phyloP scores from a whole-genome alignment of 805 yeast species.

The Monosporozyma yasuniensis region DNA sequence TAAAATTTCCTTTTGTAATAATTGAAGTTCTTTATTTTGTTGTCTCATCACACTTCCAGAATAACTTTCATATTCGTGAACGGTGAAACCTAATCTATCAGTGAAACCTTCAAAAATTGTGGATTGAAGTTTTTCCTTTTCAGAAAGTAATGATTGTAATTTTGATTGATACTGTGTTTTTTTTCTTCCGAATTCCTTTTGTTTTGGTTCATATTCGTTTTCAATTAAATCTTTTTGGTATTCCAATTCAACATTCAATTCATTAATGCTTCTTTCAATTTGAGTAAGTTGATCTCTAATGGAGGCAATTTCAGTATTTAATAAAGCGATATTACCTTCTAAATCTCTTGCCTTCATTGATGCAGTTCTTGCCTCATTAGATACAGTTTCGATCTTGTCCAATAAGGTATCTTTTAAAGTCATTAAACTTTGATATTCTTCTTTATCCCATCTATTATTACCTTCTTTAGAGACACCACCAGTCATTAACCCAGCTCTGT shows the following conservation, averaged over 20 bases:
- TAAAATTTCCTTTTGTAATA: constrained; percentile 51
- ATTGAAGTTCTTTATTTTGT: constrained; percentile 52
- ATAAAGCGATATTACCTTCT: constrained; percentile 43
- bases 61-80: constrained; percentile 60
- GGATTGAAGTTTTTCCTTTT: constrained; percentile 34
- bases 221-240: constrained; percentile 35
- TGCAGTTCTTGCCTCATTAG: constrained; percentile 38
- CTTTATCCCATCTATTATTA: constrained; percentile 61
- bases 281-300: constrained; percentile 39
- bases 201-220: constrained; percentile 24
- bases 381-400: constrained; percentile 36
- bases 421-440: constrained; percentile 48
- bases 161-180: constrained; percentile 16
- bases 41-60: constrained; percentile 52
- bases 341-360: constrained; percentile 48
- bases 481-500: constrained; percentile 83
- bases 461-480: constrained; percentile 62
- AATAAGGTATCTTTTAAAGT: constrained; percentile 43
- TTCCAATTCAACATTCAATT: constrained; percentile 41
- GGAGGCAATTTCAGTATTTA: constrained; percentile 39
- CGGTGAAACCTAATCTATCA: constrained; percentile 41
- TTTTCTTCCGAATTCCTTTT: constrained; percentile 19
- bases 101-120: constrained; percentile 49
- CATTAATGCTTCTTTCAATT: constrained; percentile 37
- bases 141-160: constrained; percentile 22